Evolutionary conservation across 129 eudicot species (phyloP).

Genomic region (Oenanthe sinensis): DNA sequence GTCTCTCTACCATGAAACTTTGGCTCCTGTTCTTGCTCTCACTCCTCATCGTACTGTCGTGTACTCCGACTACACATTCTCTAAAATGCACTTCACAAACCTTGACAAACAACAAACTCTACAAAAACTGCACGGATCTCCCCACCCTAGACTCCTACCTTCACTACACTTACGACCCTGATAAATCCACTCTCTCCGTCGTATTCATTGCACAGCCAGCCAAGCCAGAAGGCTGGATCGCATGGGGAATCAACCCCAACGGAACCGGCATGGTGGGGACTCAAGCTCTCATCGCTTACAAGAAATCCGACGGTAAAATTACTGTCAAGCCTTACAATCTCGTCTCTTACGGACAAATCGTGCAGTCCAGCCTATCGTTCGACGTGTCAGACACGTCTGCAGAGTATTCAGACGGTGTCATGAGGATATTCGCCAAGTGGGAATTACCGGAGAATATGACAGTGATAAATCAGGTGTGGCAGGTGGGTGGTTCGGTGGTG

Average conservation of each 20-base stretch:
- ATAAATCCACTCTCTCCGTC: slow-evolving; percentile 42
- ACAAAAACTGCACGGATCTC: slow-evolving; percentile 58
- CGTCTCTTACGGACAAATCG: slow-evolving; percentile 25
- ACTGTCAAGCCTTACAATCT: slow-evolving; percentile 43
- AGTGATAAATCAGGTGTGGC: slow-evolving; percentile 56
- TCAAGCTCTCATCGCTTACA: slow-evolving; percentile 57
- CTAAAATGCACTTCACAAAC: slow-evolving; percentile 38
- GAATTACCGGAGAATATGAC: slow-evolving; percentile 34
- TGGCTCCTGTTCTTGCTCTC: neutral
- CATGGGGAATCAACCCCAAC: slow-evolving; percentile 83
- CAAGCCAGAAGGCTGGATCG: slow-evolving; percentile 63
- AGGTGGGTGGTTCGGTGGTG: slow-evolving; percentile 43
- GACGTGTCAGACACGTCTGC: slow-evolving; percentile 27
- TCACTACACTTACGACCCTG: slow-evolving; percentile 53
- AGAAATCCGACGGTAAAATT: slow-evolving; percentile 41
- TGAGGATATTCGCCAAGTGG: slow-evolving; percentile 51
- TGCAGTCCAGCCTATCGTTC: slow-evolving; percentile 26
- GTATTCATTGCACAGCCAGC: slow-evolving; percentile 69
- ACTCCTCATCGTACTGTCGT: neutral
- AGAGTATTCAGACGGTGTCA: slow-evolving; percentile 34
- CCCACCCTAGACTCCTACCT: slow-evolving; percentile 53
- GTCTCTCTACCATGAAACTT: neutral
- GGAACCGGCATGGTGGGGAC: slow-evolving; percentile 59
- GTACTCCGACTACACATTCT: slow-evolving; percentile 19
- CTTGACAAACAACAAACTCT: slow-evolving; percentile 27